Base-by-base conservation (phyloP, 108 stramenopile genomes). In the Epithemia pelagica region DNA sequence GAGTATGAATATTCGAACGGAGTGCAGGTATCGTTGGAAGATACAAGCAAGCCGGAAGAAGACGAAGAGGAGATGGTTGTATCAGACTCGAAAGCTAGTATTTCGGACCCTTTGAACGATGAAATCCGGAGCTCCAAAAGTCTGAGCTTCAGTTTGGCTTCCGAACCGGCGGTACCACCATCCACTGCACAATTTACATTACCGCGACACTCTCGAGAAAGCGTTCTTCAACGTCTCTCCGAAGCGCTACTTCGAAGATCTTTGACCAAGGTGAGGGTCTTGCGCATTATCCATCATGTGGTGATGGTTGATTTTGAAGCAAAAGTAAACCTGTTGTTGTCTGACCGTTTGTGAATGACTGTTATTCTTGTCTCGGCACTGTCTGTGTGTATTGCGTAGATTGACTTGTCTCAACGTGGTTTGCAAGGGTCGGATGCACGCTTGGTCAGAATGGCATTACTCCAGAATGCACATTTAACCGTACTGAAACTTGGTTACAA, bases 401-500 rank as follows among this genome's bases (percentile, higher is more conserved):
- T 92, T 62, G 88, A 92, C 59, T 77, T 92, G 55, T 89, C 88
- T 37, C 91, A 92, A 73, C 78, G 88, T 30, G 83, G 79, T 52
- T 71, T 92, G 24, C 72, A 68, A 24, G 51, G 83, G 0, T 62
- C 80, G 23, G 91, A 92, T 74, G 91, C 91, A 23, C 59, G 73
- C 23, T 62, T 92, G 19, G 77, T 92, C 25, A 81, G 82, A 66
- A 71, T 84, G 66, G 91, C 88, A 23, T 67, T 92, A 23, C 55
- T 84, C 33, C 84, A 89, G 61, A 92, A 92, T 71, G 75, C 84
- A 23, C 78, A 81, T 56, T 66, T 92, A 58, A 74, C 78, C 25
- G 86, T 82, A 21, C 71, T 92, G 23, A 92, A 92, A 74, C 81
- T 92, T 18, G 86, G 88, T 32, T 92, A 92, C 83, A 92, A 92